These are phyloP conservation scores for Skeletonema grethae DNA, from an alignment of 108 stramenopile species.

Conservation along the genomic window DNA sequence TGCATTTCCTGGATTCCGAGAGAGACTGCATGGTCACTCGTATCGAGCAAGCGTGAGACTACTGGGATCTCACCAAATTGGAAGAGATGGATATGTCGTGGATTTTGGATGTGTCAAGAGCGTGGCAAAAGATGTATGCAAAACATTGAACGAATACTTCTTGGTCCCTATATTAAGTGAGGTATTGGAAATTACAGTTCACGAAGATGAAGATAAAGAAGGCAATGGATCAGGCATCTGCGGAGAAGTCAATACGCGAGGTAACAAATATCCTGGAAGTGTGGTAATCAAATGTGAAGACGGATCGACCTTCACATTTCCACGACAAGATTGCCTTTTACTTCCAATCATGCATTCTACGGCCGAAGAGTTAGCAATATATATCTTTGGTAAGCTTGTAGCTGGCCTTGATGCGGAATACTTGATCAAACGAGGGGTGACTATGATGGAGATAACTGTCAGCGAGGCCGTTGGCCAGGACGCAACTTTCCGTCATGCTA, in stretches of 20 bases:
- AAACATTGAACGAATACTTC: slow-evolving; percentile 92
- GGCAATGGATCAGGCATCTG: slow-evolving; percentile 8
- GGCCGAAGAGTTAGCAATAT: slow-evolving; percentile 92
- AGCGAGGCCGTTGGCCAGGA: slow-evolving; percentile 91
- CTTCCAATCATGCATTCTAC: slow-evolving; percentile 95
- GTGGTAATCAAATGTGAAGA: slow-evolving; percentile 83
- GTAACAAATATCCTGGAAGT: slow-evolving; percentile 22
- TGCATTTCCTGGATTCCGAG: slow-evolving; percentile 90
- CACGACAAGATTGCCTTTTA: slow-evolving; percentile 83
- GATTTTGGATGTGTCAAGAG: slow-evolving; percentile 94
- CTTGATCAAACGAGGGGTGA: slow-evolving; percentile 78
- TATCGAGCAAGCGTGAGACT: slow-evolving; percentile 84
- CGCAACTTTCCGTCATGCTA: slow-evolving; percentile 68
- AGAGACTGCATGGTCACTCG: slow-evolving; percentile 95
- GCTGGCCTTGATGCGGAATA: slow-evolving; percentile 62
- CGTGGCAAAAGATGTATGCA: slow-evolving; percentile 80
- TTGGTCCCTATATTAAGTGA: slow-evolving; percentile 87
- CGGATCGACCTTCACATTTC: slow-evolving; percentile 83
- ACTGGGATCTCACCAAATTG: slow-evolving; percentile 63
- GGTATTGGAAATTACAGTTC: slow-evolving; percentile 69
- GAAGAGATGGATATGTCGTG: slow-evolving; percentile 89
- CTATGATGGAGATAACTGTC: slow-evolving; percentile 84
- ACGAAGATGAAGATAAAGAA: slow-evolving; percentile 30
- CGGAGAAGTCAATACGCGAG: slow-evolving; percentile 21
- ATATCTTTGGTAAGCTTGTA: slow-evolving; percentile 75